phyloP scores from a whole-genome alignment of 805 yeast genomes.

The Kodamaea lidongshanica region DNA sequence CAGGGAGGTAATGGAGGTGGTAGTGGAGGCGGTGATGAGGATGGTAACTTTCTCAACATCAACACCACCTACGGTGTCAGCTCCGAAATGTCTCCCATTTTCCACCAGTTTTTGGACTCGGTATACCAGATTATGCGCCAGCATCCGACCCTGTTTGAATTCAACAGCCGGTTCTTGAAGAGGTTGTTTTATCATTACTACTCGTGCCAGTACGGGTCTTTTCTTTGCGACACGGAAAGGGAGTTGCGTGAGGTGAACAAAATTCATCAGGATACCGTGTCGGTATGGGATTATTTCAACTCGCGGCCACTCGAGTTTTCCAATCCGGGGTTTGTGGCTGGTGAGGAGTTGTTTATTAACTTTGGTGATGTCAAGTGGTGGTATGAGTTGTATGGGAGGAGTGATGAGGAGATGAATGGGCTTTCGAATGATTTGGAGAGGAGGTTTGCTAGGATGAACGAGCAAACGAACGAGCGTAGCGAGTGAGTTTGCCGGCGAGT shows the following conservation, averaged over 20 bases:
- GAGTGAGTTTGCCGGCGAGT: background rate
- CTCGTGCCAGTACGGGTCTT: constrained; percentile 93
- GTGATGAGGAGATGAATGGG: constrained; percentile 50
- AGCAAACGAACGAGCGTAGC: too few species aligned
- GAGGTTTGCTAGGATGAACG: constrained; percentile 38
- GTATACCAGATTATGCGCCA: constrained; percentile 74
- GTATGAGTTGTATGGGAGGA: constrained; percentile 76
- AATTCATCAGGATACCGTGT: constrained; percentile 48
- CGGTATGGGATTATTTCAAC: constrained; percentile 91
- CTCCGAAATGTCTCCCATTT: constrained; percentile 65
- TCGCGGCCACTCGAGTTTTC: constrained; percentile 68
- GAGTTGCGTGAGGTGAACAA: constrained; percentile 41
- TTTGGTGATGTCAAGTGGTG: constrained; percentile 72
- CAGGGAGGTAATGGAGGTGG: constrained; percentile 11
- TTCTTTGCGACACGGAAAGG: constrained; percentile 66
- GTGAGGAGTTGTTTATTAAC: constrained; percentile 47
- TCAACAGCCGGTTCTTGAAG: constrained; percentile 80
- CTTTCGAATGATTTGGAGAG: constrained; percentile 34
- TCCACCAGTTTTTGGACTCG: constrained; percentile 90
- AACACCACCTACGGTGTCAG: constrained; percentile 33
- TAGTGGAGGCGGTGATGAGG: constrained; percentile 12
- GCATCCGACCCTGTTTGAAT: constrained; percentile 71
- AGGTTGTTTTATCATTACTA: constrained; percentile 81
- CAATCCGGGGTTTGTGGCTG: constrained; percentile 39
- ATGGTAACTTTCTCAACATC: constrained; percentile 22